Base-by-base conservation (phyloP, 306 rosid genomes). In the Gleditsia sinensis region DNA sequence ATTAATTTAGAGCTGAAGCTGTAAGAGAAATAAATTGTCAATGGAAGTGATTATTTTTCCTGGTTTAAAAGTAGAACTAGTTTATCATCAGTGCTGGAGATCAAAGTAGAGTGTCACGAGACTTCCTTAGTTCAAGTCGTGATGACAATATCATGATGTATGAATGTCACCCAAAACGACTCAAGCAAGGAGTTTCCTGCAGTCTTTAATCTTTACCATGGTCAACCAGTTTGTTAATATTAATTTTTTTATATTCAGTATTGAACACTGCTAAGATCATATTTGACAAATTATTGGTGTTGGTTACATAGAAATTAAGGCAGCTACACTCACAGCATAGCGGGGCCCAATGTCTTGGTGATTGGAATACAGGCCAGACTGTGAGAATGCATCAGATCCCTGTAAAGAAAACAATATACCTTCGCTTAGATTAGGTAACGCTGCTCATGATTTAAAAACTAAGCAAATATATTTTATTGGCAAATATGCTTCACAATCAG, bases 301-400 rank as follows among this genome's bases (percentile, higher is more conserved):
- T 39, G 32, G 50, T 17, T n/a, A n/a, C n/a, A n/a, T n/a, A 17
- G 30, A 67, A 20, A 67, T 17, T 76, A 75, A 17, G 27, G 63
- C 33, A 79, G 72, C 14, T 77, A 43, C 13, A 91, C 98, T 91
- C 86, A 93, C 98, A 71, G 97, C 89, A 86, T 90, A 90, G 75
- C 95, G 96, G 28, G 99, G 99, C 69, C 96, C 99, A 85, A 92
- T n/a, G 30, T 24, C 24, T 85, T 92, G 97, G 83, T 89, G 98
- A 67, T 90, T 95, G 83, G 97, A 91, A 79, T 21, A 11, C 42
- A 64, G 37, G 71, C 99, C 99, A 64, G 97, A 95, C 69, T 94
- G 96, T 32, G 98, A 90, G 84, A 92, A 92, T 34, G 98, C 99
- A 78, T 90, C 99, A 72, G 89, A 90, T 83, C 97, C 99, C 96